Conservation (phyloP, 2,329 filamentous ascomycete species). For the Leptographium galeiforme region DNA sequence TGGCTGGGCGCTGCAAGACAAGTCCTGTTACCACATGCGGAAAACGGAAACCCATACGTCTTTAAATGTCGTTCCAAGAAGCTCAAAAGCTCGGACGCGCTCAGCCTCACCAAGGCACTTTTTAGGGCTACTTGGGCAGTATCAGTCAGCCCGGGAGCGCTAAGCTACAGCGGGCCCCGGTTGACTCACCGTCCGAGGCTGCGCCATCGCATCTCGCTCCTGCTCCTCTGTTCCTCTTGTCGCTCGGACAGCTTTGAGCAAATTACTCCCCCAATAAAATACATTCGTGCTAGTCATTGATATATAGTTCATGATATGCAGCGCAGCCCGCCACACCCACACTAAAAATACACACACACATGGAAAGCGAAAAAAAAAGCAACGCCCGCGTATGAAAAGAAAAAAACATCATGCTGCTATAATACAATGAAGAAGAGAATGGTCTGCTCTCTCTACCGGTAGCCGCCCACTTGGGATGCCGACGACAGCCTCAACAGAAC, state of each 20-base stretch:
- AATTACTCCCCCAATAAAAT: not conserved
- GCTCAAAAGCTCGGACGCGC: too few species aligned
- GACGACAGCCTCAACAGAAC: constrained; percentile 24
- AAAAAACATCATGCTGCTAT: not conserved
- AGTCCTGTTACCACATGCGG: too few species aligned
- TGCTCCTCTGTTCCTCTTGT: too few species aligned
- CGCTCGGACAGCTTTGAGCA: too few species aligned
- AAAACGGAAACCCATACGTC: too few species aligned
- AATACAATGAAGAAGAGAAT: not conserved
- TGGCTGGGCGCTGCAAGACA: too few species aligned
- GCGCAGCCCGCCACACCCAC: not conserved
- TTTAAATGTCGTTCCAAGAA: too few species aligned
- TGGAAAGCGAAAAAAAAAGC: not conserved
- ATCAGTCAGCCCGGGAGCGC: not conserved
- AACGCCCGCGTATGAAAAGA: constrained; percentile 4
- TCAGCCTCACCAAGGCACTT: too few species aligned
- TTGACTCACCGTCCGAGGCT: not conserved
- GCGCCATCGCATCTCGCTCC: too few species aligned
- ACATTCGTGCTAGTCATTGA: constrained; percentile 1
- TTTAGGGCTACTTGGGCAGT: too few species aligned
- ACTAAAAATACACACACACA: not conserved
- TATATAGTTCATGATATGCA: not conserved
- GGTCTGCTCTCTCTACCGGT: constrained; percentile 23
- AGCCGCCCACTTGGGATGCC: constrained; percentile 26
- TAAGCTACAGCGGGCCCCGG: not conserved